These are phyloP conservation scores for Tricholomella constricta DNA, from an alignment of 768 basidiomycete genomes.

Conservation along the genomic window DNA sequence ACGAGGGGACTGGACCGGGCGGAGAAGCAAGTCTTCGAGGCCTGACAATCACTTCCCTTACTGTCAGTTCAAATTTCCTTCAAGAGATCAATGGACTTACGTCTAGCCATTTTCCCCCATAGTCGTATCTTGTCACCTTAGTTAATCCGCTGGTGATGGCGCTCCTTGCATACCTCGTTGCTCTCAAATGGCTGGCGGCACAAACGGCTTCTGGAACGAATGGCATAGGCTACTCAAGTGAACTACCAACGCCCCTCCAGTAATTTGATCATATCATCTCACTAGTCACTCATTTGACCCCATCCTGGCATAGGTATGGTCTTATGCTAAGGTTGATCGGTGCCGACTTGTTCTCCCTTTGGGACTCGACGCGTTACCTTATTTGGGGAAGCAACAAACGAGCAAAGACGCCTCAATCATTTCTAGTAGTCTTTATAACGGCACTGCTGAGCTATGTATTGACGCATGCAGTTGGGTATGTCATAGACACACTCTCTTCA, in stretches of 20 bases:
- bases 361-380: neutral
- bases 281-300: neutral
- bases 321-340: neutral
- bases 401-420: neutral
- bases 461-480: constrained; percentile 1
- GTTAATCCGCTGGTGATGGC: neutral
- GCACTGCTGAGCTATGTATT: constrained; percentile 1
- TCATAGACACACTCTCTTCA: neutral
- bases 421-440: neutral
- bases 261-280: neutral
- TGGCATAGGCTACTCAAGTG: neutral
- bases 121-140: neutral
- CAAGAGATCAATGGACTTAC: neutral
- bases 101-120: neutral
- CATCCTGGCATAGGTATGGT: neutral
- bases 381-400: neutral
- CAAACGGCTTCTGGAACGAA: too few relatives aligned
- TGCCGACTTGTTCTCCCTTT: neutral
- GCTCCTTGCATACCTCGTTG: neutral
- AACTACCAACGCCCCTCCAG: neutral
- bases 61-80: neutral
- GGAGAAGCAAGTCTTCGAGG: neutral
- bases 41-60: neutral
- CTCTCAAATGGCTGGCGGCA: neutral
- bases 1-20: neutral